Evolutionary conservation across 202 grass and related monocot species (phyloP).

Genomic region (Miscanthus sacchariflorus): DNA sequence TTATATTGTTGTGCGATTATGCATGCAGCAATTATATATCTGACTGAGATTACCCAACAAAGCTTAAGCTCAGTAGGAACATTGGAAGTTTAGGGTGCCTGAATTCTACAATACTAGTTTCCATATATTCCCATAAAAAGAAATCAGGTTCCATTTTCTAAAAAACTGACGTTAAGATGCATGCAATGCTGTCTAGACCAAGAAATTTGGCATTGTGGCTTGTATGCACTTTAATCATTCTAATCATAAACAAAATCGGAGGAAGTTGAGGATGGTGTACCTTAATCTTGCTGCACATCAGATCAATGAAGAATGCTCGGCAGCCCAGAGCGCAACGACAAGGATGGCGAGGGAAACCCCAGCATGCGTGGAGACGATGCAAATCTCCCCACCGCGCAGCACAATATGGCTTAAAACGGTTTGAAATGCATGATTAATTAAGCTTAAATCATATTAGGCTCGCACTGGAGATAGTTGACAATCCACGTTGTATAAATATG

Average conservation of each 20-base stretch:
- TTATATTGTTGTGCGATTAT: no score
- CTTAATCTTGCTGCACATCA: neutral
- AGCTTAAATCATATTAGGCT: no score
- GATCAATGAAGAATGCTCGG: neutral
- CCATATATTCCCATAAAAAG: neutral
- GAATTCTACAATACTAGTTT: neutral
- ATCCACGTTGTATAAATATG: no score
- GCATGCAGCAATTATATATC: no score
- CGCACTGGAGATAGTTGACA: no score
- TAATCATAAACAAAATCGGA: neutral
- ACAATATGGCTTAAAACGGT: neutral
- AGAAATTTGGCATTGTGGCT: neutral
- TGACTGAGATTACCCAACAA: neutral
- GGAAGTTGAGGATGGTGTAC: neutral
- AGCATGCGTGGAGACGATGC: neutral
- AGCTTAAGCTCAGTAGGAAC: neutral
- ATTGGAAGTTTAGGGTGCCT: neutral
- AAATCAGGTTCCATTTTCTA: slow-evolving; percentile 2
- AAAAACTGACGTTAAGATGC: neutral
- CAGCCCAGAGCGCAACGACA: neutral
- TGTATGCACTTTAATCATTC: neutral
- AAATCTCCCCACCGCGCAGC: neutral
- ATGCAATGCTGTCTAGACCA: neutral
- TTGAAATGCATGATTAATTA: neutral
- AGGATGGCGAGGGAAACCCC: neutral